Conservation (phyloP, 2,329 filamentous ascomycete genomes). For the Cladosporium phlei region DNA sequence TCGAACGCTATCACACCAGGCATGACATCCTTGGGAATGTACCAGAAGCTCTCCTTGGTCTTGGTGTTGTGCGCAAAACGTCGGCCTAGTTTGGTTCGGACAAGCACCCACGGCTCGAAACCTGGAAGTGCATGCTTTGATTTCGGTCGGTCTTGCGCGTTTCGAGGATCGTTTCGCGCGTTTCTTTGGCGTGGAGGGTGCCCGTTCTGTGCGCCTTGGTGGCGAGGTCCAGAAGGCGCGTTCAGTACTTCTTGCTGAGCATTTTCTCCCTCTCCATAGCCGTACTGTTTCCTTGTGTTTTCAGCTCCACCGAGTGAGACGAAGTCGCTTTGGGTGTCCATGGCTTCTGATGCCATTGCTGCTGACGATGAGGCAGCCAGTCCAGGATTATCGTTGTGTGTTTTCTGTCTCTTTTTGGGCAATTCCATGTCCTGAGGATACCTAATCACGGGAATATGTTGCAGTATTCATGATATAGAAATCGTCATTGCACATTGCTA, state of each 20-base stretch:
- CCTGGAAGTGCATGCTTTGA: constrained; percentile 74
- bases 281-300: constrained; percentile 10
- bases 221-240: constrained; percentile 13
- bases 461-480: constrained; percentile 6
- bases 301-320: constrained; percentile 23
- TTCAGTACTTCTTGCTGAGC: constrained; percentile 9
- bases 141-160: constrained; percentile 68
- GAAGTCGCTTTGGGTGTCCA: constrained; percentile 22
- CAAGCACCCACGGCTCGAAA: constrained; percentile 80
- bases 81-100: constrained; percentile 85
- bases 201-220: background rate
- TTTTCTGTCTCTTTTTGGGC: constrained; percentile 6
- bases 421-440: background rate
- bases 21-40: constrained; percentile 82
- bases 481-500: constrained; percentile 11
- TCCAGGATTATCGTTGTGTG: background rate
- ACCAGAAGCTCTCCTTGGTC: constrained; percentile 91
- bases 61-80: constrained; percentile 84
- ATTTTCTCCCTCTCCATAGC: background rate
- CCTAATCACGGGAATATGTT: too few species aligned
- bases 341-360: background rate
- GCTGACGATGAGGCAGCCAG: background rate
- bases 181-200: constrained; percentile 15
- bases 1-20: constrained; percentile 67
- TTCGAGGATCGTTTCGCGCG: constrained; percentile 26